Conservation (phyloP, 352 stramenopile species). For the Plasmopara viticola region DNA sequence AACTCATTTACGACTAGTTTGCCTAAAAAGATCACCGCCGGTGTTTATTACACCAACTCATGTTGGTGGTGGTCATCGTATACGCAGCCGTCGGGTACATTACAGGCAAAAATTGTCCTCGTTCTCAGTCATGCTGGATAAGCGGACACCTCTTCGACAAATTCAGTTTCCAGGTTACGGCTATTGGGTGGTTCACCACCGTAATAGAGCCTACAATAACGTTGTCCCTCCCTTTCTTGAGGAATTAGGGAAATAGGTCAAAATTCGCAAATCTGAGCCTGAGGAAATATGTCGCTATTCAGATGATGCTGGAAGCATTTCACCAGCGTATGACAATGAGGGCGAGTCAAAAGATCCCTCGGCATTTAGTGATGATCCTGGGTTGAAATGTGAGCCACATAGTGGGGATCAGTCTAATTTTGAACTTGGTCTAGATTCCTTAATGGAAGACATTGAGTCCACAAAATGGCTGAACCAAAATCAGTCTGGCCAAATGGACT, state of each 20-base stretch:
- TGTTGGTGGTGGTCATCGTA: neutral
- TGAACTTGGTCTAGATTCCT: neutral
- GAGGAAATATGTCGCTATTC: neutral
- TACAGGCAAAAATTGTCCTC: neutral
- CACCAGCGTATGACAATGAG: neutral
- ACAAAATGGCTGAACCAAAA: neutral
- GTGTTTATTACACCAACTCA: neutral
- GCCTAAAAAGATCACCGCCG: neutral
- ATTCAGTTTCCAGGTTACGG: neutral
- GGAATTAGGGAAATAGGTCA: neutral
- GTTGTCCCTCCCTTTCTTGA: neutral
- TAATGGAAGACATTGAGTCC: neutral
- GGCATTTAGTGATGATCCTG: neutral
- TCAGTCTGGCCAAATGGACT: neutral
- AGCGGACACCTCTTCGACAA: neutral
- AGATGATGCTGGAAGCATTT: neutral
- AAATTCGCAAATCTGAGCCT: neutral
- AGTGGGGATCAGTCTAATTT: neutral
- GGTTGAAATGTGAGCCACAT: neutral
- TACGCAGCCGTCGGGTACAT: neutral
- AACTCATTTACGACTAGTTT: conserved; percentile 1
- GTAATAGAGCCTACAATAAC: neutral
- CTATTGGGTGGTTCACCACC: neutral
- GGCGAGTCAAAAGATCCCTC: neutral
- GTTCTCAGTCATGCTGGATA: neutral